Percentiles rank a stretch among this genome's conserved stretches.
Conservation (phyloP, 2,329 filamentous ascomycete genomes). For the Trichocomaceae sp. region DNA sequence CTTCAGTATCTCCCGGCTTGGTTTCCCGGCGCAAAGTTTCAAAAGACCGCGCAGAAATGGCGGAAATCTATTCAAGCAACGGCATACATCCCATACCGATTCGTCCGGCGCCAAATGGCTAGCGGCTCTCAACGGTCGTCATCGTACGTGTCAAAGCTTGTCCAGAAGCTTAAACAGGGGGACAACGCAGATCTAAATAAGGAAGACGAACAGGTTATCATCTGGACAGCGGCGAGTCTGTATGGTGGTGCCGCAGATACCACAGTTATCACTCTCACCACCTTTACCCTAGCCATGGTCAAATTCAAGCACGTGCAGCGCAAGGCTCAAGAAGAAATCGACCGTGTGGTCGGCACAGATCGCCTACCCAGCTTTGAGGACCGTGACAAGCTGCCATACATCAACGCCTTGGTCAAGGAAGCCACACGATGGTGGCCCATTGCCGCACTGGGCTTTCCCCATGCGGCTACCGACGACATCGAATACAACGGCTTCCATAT, state of each 20-base stretch:
- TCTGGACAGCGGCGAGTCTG: constrained; percentile 38
- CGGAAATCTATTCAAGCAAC: constrained; percentile 24
- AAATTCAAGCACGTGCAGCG: not conserved
- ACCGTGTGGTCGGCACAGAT: not conserved
- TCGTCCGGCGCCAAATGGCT: constrained; percentile 35
- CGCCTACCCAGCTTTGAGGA: constrained; percentile 3
- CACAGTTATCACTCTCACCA: not conserved
- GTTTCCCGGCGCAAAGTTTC: constrained; percentile 42
- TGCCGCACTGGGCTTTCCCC: constrained; percentile 17
- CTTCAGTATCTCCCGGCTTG: constrained; percentile 38
- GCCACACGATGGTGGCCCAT: constrained; percentile 21
- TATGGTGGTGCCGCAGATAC: constrained; percentile 41
- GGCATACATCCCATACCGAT: constrained; percentile 37
- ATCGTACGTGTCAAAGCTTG: constrained; percentile 34
- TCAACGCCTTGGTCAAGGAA: constrained; percentile 30
- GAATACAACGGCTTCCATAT: constrained; percentile 16
- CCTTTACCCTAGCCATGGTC: constrained; percentile 1
- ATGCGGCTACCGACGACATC: constrained; percentile 16
- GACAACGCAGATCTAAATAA: constrained; percentile 20
- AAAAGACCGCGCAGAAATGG: constrained; percentile 35
- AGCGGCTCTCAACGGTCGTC: constrained; percentile 24
- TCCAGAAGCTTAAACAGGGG: constrained; percentile 20
- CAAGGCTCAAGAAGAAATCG: constrained; percentile 6
- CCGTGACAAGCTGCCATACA: constrained; percentile 3
- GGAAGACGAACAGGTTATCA: constrained; percentile 31